Evolutionary conservation across 139 green algal species (phyloP).

Genomic region (Pleodorina starrii): DNA sequence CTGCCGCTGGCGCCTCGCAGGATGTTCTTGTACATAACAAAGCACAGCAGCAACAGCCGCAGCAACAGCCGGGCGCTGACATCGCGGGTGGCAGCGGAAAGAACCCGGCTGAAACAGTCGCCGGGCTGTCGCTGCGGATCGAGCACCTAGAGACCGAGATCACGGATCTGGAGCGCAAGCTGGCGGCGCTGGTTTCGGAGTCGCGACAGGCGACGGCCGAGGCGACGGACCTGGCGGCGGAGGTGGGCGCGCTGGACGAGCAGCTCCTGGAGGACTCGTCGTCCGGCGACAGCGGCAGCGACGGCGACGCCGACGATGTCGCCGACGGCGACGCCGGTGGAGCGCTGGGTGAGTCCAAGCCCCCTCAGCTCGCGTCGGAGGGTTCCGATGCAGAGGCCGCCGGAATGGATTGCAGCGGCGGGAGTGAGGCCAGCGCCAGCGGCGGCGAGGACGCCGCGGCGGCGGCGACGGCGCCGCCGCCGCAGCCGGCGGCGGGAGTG

Average conservation of each 20-base stretch:
- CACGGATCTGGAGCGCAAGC: conserved; percentile 39
- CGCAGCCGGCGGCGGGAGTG: background rate
- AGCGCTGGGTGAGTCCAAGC: background rate
- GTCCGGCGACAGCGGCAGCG: background rate
- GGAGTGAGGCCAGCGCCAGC: background rate
- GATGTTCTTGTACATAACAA: conserved; percentile 1
- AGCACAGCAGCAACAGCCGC: background rate
- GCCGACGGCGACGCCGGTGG: background rate
- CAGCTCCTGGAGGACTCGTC: conserved; percentile 45
- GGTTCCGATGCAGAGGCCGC: background rate
- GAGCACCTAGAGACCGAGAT: conserved; percentile 45
- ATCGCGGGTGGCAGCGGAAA: background rate
- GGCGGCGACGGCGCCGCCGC: background rate
- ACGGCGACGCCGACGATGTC: background rate
- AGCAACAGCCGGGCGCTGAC: conserved; percentile 3
- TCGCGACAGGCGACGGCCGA: background rate
- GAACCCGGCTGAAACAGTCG: conserved; percentile 34
- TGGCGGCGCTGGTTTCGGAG: background rate
- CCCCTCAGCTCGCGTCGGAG: background rate
- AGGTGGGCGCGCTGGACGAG: conserved; percentile 14
- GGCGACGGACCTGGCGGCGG: background rate
- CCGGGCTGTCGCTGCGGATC: conserved; percentile 19
- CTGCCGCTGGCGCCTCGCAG: background rate
- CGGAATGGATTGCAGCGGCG: background rate
- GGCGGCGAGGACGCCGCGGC: background rate